Base-by-base conservation (phyloP, 129 eudicot genomes). In the Artemisia argyi region DNA sequence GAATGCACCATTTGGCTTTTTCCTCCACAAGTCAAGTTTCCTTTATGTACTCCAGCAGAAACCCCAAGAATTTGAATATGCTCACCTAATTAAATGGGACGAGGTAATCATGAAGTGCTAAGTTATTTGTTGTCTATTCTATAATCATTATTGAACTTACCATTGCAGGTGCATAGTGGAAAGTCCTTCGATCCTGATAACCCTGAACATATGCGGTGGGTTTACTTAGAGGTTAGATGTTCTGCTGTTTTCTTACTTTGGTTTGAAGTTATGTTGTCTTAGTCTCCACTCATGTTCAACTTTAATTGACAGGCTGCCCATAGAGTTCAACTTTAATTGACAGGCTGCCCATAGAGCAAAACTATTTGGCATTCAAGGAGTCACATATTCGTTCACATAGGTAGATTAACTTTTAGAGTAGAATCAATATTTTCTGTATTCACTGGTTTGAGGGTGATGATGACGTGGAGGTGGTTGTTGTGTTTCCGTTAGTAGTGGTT, bases 181-280 rank as follows among this genome's bases (percentile, higher is more conserved):
- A 85, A 87, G 74, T 18, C 87, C 72, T 93, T 93, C 79, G 98
- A 93, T 82, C 97, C 98, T 49, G 98, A 93, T 73, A 76, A 87
- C 72, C 97, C 98, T 54, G 92, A 93, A 55, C 95, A 93, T 76
- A 89, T 93, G 98, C 97, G 89, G 81, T 93, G 98, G 98, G 90
- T 89, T 62, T 87, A 93, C 77, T 73, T 65, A 15, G 98, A 93
- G 97, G 97, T 89, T 63, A 49, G 35, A 17, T 68, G 66, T 26
- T 60, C 61, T 76, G 18, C 8, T 59, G 49, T 68, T 62, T 55
- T 26, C 15, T 53, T 77, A 5, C 30, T 50, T 30, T 26, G 52
- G 11, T 66, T 73, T 61, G 16, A 58, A 4, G 11, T 55, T 42
- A 60, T 52, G 32, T 58, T 28, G 26, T 66, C 59, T 42, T 61